A percentile compares a stretch with the other conserved stretches of the same genome.
Evolutionary conservation across 306 rosid genomes (phyloP).

Genomic region (Citrullus mucosospermus): DNA sequence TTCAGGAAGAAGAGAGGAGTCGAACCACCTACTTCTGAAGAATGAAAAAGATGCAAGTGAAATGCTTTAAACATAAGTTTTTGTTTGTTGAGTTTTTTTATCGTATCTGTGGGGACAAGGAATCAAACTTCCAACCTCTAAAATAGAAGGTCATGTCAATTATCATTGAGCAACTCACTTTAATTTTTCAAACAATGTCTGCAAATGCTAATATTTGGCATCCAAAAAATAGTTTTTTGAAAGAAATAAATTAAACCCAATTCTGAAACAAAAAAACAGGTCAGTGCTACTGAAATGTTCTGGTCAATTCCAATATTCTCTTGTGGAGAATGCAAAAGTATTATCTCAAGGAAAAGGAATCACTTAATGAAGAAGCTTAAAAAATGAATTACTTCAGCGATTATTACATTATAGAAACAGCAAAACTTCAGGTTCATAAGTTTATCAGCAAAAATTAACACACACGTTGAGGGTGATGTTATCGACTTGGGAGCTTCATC

Average conservation of each 20-base stretch:
- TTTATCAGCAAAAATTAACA: background rate
- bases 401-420: background rate
- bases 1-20: background rate
- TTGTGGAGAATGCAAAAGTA: background rate
- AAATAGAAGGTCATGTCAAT: no score
- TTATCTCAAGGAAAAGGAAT: background rate
- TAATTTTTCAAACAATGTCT: no score
- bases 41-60: background rate
- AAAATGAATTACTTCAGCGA: background rate
- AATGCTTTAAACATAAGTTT: no score
- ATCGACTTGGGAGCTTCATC: background rate
- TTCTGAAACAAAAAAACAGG: background rate
- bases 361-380: background rate
- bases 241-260: background rate
- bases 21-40: background rate
- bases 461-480: background rate
- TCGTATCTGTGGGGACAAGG: no score
- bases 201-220: background rate
- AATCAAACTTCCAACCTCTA: no score
- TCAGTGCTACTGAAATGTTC: background rate
- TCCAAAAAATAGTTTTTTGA: no score
- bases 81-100: background rate
- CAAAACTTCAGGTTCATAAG: background rate
- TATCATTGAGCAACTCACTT: no score
- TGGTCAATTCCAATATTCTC: background rate